These are phyloP conservation scores for Chrysosporium keratinophilum DNA, from an alignment of 2,329 filamentous ascomycete genomes.

Conservation along the genomic window DNA sequence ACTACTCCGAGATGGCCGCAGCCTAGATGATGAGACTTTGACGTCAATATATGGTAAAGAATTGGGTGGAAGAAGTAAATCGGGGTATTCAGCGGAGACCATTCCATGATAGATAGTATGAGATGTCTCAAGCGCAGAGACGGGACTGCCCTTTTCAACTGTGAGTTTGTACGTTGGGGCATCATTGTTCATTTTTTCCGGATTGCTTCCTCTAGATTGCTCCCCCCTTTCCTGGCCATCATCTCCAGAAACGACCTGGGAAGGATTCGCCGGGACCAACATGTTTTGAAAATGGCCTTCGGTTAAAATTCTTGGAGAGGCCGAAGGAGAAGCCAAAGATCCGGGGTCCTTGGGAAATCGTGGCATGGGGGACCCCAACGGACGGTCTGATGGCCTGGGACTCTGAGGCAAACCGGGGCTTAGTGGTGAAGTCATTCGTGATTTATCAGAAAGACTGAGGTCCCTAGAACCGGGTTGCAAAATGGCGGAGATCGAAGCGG, in stretches of 20 bases:
- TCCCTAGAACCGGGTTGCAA: constrained; percentile 17
- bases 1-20: constrained; percentile 82
- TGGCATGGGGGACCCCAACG: constrained; percentile 50
- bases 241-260: constrained; percentile 37
- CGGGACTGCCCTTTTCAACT: constrained; percentile 25
- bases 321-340: constrained; percentile 52
- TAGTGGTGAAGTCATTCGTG: constrained; percentile 37
- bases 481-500: constrained; percentile 19
- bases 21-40: constrained; percentile 83
- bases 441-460: constrained; percentile 26
- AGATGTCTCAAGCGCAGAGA: constrained; percentile 2
- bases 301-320: constrained; percentile 55
- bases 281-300: constrained; percentile 52
- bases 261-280: constrained; percentile 31
- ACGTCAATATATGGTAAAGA: constrained; percentile 77
- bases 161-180: constrained; percentile 6
- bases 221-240: constrained; percentile 19
- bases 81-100: constrained; percentile 75
- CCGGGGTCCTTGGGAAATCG: constrained; percentile 44
- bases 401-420: constrained; percentile 56
- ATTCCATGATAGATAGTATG: constrained; percentile 60
- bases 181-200: background rate
- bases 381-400: constrained; percentile 50
- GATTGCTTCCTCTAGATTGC: background rate
- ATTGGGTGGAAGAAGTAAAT: constrained; percentile 75